phyloP scores from a whole-genome alignment of 805 yeast species.

The Starmerella ratchasimensis region DNA sequence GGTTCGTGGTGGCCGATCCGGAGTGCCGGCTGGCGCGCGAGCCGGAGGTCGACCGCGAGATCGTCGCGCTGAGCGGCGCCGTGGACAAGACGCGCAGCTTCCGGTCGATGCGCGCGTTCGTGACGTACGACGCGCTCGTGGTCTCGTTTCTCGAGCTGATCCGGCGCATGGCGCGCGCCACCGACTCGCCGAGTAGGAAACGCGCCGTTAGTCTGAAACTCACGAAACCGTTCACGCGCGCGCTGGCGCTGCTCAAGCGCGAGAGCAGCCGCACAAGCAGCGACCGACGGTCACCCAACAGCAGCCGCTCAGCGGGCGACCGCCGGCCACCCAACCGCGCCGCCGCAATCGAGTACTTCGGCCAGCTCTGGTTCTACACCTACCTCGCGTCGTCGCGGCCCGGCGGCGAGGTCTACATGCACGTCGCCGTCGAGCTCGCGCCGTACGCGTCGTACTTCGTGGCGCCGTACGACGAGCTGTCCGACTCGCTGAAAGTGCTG shows the following conservation, averaged over 20 bases:
- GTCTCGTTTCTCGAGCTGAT: slow-evolving; percentile 1
- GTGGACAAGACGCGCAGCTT: slow-evolving; percentile 2
- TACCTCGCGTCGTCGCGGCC: background rate
- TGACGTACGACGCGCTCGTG: slow-evolving; percentile 1
- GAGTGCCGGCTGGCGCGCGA: background rate
- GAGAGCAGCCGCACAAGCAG: too few relatives aligned
- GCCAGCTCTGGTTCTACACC: background rate
- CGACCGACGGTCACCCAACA: too few relatives aligned
- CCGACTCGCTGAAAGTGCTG: background rate
- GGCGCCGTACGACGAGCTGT: background rate
- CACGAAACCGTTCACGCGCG: background rate
- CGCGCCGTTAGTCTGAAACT: background rate
- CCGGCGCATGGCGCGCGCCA: background rate
- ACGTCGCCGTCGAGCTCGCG: background rate
- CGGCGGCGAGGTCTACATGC: background rate
- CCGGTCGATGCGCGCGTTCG: slow-evolving; percentile 2
- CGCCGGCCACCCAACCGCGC: background rate
- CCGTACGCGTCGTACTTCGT: background rate
- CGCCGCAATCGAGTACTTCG: slow-evolving; percentile 3
- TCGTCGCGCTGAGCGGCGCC: background rate
- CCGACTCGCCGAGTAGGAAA: background rate
- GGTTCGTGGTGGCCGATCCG: slow-evolving; percentile 1
- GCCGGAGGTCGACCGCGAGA: background rate
- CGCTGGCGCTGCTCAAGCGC: background rate
- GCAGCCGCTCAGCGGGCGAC: background rate